phyloP scores from a whole-genome alignment of 2,329 filamentous ascomycete species.

The Diplodia scrobiculata region DNA sequence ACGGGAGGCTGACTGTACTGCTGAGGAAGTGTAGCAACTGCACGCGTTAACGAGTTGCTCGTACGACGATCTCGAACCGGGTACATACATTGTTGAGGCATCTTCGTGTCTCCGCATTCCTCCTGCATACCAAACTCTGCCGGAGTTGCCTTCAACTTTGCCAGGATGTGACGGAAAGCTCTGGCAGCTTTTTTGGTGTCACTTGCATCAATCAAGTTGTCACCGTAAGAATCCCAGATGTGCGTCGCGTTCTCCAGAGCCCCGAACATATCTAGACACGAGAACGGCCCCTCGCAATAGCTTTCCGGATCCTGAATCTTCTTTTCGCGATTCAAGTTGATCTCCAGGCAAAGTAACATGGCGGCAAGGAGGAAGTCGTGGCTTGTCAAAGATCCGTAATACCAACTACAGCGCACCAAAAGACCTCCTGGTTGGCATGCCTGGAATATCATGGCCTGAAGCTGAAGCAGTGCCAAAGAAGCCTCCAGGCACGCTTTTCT shows the following conservation, averaged over 20 bases:
- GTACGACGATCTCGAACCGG: too few species aligned
- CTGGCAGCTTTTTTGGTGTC: constrained; percentile 25
- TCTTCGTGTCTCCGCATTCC: background rate
- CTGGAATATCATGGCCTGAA: constrained; percentile 54
- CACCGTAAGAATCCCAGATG: constrained; percentile 28
- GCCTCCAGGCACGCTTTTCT: constrained; percentile 52
- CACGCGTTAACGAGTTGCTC: background rate
- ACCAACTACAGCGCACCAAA: constrained; percentile 51
- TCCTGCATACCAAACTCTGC: constrained; percentile 5
- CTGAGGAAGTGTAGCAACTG: constrained; percentile 2
- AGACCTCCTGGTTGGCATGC: constrained; percentile 52
- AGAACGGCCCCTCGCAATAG: constrained; percentile 4
- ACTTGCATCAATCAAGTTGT: constrained; percentile 20
- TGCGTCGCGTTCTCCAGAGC: constrained; percentile 20
- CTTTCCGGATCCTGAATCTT: constrained; percentile 1
- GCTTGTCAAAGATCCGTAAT: constrained; percentile 50
- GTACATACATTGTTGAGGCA: constrained; percentile 16
- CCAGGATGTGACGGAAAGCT: constrained; percentile 22
- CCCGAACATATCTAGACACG: constrained; percentile 11
- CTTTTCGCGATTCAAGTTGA: constrained; percentile 36
- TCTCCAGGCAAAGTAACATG: constrained; percentile 53
- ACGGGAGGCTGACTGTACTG: constrained; percentile 10
- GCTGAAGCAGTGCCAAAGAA: constrained; percentile 52
- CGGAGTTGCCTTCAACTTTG: constrained; percentile 10
- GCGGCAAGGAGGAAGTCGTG: constrained; percentile 55